phyloP scores from a whole-genome alignment of 2,329 filamentous ascomycete genomes.

The Cyphellophora attinorum region DNA sequence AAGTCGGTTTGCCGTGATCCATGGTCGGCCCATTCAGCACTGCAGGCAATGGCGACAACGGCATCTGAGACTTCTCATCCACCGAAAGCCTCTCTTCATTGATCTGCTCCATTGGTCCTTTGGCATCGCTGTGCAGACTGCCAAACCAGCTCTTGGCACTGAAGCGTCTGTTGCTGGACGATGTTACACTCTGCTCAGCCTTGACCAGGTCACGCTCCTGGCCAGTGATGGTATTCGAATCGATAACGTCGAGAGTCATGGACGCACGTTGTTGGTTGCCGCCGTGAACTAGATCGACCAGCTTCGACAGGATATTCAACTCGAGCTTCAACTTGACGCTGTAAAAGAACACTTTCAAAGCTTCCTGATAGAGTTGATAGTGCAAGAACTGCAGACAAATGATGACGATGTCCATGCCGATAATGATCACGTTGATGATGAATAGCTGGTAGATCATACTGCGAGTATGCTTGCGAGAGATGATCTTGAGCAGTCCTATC shows the following conservation, averaged over 20 bases:
- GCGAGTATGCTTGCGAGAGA: slow-evolving; percentile 29
- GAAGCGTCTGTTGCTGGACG: no score
- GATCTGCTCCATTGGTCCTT: no score
- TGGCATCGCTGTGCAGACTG: no score
- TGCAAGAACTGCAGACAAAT: slow-evolving; percentile 32
- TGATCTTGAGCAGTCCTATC: slow-evolving; percentile 35
- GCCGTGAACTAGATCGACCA: slow-evolving; percentile 20
- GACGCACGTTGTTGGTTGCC: neutral
- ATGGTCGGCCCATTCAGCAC: no score
- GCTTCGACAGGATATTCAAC: slow-evolving; percentile 37
- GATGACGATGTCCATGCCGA: slow-evolving; percentile 32
- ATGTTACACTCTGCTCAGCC: no score
- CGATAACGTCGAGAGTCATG: slow-evolving; percentile 6
- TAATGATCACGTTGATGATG: slow-evolving; percentile 37
- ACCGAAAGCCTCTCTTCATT: no score
- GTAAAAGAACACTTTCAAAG: slow-evolving; percentile 36
- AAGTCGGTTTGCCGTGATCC: no score
- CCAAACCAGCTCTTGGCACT: no score
- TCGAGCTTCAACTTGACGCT: slow-evolving; percentile 40
- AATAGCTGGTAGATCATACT: slow-evolving; percentile 40
- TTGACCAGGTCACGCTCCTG: slow-evolving; percentile 3
- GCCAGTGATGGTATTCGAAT: slow-evolving; percentile 3
- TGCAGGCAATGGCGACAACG: no score
- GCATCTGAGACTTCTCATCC: no score
- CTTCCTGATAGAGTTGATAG: slow-evolving; percentile 35